Evolutionary conservation across 2,329 filamentous ascomycete species (phyloP), one percentile per base, ranked within the genome.

Genomic region (Saccharata proteae): DNA sequence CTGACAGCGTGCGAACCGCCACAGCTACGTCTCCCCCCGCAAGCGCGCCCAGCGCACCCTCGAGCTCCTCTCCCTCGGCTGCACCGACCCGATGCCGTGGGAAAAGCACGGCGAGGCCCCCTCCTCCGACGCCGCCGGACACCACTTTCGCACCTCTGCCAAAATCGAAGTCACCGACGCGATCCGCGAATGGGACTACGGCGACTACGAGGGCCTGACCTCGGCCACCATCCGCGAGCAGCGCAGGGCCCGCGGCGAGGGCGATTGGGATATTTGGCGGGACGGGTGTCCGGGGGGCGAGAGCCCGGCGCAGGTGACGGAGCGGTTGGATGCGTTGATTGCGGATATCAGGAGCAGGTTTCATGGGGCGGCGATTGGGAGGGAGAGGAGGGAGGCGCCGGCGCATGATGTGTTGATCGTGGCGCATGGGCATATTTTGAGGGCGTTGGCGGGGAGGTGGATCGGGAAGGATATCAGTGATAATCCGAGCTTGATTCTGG

Each of bases 361-460:
- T 14, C 32, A 34, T 6, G 21, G 15, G 10, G 21, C 26, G 17
- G 45, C 48, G 14, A 77, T 88, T 41, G 69, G 68, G 6, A 26
- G 16, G 29, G 30, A 44, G 13, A 41, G 42, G 6, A 40, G 37
- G 11, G 49, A 62, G 4, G 61, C 46, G 34, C 60, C 43, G 21
- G 71, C 61, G 16, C 61, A 71, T 11, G 81, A 88, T 53, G 73
- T 88, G 12, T 55, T 88, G 15, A 65, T 93, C 29, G 83, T 94
- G 5, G 86, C 83, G 14, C 86, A 94, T 51, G 86, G 86, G 0
- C 86, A 93, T 58, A 88, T 93, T 35, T 61, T 94, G 32, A 68
- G 86, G 11, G 82, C 83, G 0, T 84, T 94, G 52, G 85, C 86
- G 5, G 82, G 88, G 64, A 69, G 85, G 18, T 94, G 86, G 86